Evolutionary conservation across 2,329 filamentous ascomycete genomes (phyloP), one percentile per base, ranked within the genome.

Genomic region (Penicillium sumatraense): DNA sequence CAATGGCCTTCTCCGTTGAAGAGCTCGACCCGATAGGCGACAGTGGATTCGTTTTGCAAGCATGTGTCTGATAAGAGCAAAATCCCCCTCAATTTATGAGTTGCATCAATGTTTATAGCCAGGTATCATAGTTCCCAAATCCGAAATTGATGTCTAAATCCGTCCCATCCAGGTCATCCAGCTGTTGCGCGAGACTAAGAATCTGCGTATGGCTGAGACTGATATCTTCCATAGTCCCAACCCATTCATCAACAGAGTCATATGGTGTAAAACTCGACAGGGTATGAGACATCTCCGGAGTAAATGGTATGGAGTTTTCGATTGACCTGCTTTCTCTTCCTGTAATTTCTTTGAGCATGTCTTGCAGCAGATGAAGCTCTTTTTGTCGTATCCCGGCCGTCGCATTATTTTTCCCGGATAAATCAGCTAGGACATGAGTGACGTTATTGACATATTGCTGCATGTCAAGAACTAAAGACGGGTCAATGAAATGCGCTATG

Each of bases 1-100:
- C 55, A 26, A 53, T 57, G 20, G 36, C 46, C 6, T 61, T 63
- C 16, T 47, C 58, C 5, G 46, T 61, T 16, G 60, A 61, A 18
- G 44, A 47, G 11, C 54, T 54, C 18, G 58, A 61, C 21, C 24
- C 13, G 10, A 42, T 42, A 9, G 16, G 38, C 11, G 38, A 24
- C 10, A 42, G 38, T n/a, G 38, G 38, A n/a, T 42, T 42, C 11
- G 13, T 20, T 7, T 42, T 42, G 14, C 38, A 42, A 23, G 9
- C 21, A 3, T 42, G 38, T 42, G 10, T 21, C 13, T 5, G 24
- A 13, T 42, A 23, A 42, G 18, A 5, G 38, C 38, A n/a, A n/a
- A 31, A n/a, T 31, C 11, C 7, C 5, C 5, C 21, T n/a, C n/a
- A n/a, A 42, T n/a, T 4, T 9, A 5, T 20, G 3, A 21, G 1